Conservation (phyloP, 257 asterid genomes). For the Solanum tacnaense region DNA sequence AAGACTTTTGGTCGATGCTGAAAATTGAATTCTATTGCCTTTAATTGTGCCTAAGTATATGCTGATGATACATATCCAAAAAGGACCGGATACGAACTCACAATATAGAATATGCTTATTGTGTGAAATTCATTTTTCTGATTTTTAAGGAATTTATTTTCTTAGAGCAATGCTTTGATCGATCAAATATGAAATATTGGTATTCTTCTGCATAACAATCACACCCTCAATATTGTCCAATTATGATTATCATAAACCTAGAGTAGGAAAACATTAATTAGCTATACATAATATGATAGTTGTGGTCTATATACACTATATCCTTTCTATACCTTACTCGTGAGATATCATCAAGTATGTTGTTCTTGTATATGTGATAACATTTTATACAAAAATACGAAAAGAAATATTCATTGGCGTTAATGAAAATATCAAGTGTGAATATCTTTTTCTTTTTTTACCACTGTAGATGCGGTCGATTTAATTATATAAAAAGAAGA, state of each 20-base stretch:
- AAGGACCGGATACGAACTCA: not conserved
- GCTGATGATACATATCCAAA: constrained; percentile 12
- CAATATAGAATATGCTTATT: not conserved
- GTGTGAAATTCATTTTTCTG: not conserved
- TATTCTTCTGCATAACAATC: not conserved
- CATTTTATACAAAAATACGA: not conserved
- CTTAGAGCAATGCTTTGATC: not conserved
- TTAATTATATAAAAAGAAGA: not conserved
- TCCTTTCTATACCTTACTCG: not conserved
- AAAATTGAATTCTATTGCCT: constrained; percentile 14
- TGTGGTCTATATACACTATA: not conserved
- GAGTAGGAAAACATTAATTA: not conserved
- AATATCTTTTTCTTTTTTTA: not conserved
- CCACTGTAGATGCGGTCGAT: not conserved
- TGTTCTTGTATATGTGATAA: not conserved
- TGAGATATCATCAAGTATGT: not conserved
- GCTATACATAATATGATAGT: not conserved
- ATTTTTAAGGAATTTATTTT: too few relatives aligned
- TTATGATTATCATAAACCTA: not conserved
- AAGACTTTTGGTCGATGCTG: constrained; percentile 16
- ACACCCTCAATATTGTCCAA: not conserved
- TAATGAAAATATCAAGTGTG: not conserved
- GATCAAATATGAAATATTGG: not conserved
- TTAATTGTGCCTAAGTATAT: constrained; percentile 23
- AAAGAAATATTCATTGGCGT: not conserved